Evolutionary conservation across 345 rosid species (phyloP).

Genomic region (Citropsis articulata): DNA sequence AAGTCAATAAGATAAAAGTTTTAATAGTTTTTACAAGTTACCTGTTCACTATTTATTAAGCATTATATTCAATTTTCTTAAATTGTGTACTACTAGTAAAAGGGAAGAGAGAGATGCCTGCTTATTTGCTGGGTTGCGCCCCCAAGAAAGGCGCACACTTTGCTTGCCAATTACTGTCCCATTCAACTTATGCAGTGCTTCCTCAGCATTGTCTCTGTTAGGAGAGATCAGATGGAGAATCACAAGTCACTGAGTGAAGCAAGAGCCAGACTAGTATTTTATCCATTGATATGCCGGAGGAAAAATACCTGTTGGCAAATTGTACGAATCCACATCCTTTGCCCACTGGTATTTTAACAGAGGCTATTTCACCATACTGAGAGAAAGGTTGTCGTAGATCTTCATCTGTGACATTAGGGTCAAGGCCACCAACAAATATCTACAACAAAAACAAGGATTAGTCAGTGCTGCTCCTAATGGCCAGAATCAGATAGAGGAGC

Average conservation of each 20-base stretch:
- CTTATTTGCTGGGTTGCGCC: conserved; percentile 74
- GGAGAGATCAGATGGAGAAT: conserved; percentile 6
- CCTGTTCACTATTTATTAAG: too few relatives aligned
- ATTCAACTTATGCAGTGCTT: conserved; percentile 78
- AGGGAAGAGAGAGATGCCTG: conserved; percentile 40
- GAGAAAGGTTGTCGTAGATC: conserved; percentile 81
- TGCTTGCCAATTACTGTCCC: conserved; percentile 65
- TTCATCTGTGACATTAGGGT: conserved; percentile 78
- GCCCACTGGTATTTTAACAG: conserved; percentile 84
- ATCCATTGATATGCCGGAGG: background rate
- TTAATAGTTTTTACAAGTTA: too few relatives aligned
- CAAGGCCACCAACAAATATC: conserved; percentile 99
- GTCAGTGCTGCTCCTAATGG: conserved; percentile 14
- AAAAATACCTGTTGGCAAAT: conserved; percentile 62
- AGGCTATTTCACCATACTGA: conserved; percentile 81
- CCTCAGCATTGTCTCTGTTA: conserved; percentile 77
- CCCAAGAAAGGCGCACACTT: conserved; percentile 84
- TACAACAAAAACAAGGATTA: conserved; percentile 33
- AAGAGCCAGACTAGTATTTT: conserved; percentile 1
- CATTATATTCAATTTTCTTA: background rate
- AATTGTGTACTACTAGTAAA: background rate
- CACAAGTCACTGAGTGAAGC: background rate
- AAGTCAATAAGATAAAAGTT: too few relatives aligned
- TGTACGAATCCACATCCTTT: conserved; percentile 97
- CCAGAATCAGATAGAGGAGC: conserved; percentile 14